Conservation (phyloP, 73 alveolate genomes). For the Stentor coeruleus region DNA sequence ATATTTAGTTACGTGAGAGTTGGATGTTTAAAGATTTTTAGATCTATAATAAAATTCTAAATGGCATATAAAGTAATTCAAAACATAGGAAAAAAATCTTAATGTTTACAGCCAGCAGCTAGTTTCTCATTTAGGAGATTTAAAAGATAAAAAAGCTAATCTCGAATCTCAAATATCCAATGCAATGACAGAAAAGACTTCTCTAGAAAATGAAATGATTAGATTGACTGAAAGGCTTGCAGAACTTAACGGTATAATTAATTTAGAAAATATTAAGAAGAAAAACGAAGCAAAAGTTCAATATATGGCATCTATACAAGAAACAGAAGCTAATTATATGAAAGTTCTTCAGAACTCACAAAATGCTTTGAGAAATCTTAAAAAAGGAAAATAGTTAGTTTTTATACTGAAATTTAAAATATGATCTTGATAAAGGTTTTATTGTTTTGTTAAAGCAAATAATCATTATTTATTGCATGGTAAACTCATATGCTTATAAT, state of each 20-base stretch:
- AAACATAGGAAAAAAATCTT: background rate
- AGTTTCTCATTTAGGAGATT: background rate
- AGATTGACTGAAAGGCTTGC: background rate
- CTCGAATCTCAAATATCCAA: background rate
- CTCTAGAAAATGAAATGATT: background rate
- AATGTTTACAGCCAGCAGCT: background rate
- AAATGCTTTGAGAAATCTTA: background rate
- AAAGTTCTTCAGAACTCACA: background rate
- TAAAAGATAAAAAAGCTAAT: background rate
- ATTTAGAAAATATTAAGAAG: background rate
- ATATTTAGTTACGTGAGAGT: too few species aligned
- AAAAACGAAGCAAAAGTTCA: background rate
- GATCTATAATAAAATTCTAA: too few species aligned
- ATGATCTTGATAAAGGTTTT: too few species aligned
- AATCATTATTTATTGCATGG: too few species aligned
- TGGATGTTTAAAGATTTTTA: too few species aligned
- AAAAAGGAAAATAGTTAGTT: background rate
- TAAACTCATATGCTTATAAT: too few species aligned
- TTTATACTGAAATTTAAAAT: too few species aligned
- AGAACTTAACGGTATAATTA: background rate
- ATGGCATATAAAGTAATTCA: background rate
- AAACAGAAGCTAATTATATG: background rate
- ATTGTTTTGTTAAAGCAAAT: too few species aligned
- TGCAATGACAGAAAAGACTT: background rate
- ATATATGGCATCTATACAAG: background rate